phyloP scores from a whole-genome alignment of 768 basidiomycete species.

The Glaciozyma martinii region DNA sequence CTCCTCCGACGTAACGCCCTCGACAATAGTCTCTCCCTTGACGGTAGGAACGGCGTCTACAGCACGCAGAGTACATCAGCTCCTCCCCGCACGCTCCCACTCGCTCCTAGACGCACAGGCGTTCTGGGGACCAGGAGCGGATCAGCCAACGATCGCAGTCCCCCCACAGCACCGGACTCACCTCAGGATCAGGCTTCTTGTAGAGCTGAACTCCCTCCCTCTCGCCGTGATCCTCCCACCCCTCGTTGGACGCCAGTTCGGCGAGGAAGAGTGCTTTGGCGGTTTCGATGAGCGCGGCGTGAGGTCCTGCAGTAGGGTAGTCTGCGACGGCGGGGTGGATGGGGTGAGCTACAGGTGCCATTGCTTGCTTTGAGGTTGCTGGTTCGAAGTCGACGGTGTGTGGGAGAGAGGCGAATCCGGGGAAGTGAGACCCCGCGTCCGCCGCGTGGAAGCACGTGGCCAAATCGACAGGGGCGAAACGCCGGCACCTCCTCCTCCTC shows the following conservation, averaged over 20 bases:
- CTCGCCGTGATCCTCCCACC: conserved; percentile 22
- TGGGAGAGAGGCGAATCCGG: background rate
- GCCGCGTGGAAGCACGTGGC: no score
- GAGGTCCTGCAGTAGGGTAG: conserved; percentile 5
- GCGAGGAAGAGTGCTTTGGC: conserved; percentile 1
- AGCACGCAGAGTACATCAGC: background rate
- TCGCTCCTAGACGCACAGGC: background rate
- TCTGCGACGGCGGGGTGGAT: conserved; percentile 1
- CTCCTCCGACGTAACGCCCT: conserved; percentile 3
- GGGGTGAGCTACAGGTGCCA: conserved; percentile 2
- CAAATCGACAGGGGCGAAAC: no score
- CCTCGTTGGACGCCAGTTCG: conserved; percentile 1
- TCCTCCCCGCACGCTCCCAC: background rate
- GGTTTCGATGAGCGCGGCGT: conserved; percentile 1
- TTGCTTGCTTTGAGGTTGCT: background rate
- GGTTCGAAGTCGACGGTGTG: background rate
- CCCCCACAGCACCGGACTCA: background rate
- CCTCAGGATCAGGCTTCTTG: conserved; percentile 14
- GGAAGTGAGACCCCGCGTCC: background rate
- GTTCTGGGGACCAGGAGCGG: background rate
- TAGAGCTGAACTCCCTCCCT: conserved; percentile 12
- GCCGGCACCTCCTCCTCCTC: no score
- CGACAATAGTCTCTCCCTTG: conserved; percentile 15
- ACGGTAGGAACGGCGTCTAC: conserved; percentile 19
- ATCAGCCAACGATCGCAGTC: background rate